Evolutionary conservation across 768 basidiomycete genomes (phyloP), one percentile per base, ranked within the genome.

Genomic region (Suillus ampliporus): DNA sequence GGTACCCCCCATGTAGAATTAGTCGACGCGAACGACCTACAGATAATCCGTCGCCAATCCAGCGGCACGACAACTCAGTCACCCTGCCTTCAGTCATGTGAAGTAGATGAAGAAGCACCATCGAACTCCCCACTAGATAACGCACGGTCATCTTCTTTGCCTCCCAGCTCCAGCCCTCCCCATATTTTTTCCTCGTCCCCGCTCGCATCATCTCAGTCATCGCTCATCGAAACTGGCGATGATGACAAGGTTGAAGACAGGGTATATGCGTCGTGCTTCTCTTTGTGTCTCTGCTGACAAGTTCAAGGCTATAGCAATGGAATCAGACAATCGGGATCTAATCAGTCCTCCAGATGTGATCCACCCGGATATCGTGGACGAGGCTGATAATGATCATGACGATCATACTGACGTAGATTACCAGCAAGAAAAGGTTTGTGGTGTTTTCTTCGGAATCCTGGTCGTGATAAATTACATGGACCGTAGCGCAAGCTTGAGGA

Each of bases 91-190:
- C 54, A 56, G 23, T 4, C 38, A 19, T 26, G 17, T 19, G 54
- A 56, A 26, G 54, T 19, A 56, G 38, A 26, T 19, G 38, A 56
- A 3, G 38, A 21, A 56, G 40, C 19, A 6, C 26, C 38, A 19
- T 56, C 23, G 26, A 40, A 13, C 53, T 26, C 53, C 37, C 11
- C 54, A 28, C 23, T 35, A 10, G 64, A 65, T 1, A 57, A 68
- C 14, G 28, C 64, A 9, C 59, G 43, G 23, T 56, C 44, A 3
- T 73, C 73, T 58, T 71, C 73, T 51, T 62, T 66, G 14, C 74
- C 69, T 40, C 83, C 82, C 31, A 81, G 79, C 63, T 86, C 85
- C 11, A 86, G 83, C 64, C 84, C 85, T 54, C 67, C 71, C 9
- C 69, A 71, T 19, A n/a, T 80, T 44, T 78, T 84, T 67, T 76